Evolutionary conservation across 1,139 yeast species (phyloP).

Genomic region (Taphrina wiesneri): DNA sequence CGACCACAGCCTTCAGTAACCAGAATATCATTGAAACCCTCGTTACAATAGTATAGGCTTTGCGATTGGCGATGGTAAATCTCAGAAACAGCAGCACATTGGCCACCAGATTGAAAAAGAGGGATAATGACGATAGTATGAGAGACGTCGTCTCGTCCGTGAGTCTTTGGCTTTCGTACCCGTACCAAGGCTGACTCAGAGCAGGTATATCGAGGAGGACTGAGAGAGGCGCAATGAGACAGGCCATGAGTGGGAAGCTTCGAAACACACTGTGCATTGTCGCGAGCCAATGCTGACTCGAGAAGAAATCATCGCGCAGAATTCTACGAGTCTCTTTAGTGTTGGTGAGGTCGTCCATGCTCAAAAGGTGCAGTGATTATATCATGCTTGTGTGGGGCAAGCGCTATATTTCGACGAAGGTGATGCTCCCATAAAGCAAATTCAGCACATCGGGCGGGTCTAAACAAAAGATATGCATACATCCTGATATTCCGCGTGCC

Average conservation of each 20-base stretch:
- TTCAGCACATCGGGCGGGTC: no score
- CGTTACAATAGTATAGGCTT: slow-evolving; percentile 2
- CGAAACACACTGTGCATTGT: not conserved
- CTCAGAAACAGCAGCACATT: slow-evolving; percentile 19
- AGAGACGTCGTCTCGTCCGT: slow-evolving; percentile 21
- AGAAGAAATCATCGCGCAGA: slow-evolving; percentile 2
- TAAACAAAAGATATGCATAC: no score
- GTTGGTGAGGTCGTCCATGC: not conserved
- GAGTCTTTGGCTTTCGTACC: slow-evolving; percentile 9
- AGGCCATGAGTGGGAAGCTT: slow-evolving; percentile 18
- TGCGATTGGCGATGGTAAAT: slow-evolving; percentile 13
- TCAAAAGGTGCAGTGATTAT: not conserved
- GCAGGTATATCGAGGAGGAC: slow-evolving; percentile 28
- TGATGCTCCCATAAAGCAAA: no score
- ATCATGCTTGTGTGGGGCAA: not conserved
- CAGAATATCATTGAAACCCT: slow-evolving; percentile 15
- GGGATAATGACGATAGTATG: slow-evolving; percentile 16
- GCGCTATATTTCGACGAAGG: not conserved
- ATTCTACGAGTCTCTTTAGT: not conserved
- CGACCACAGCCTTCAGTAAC: slow-evolving; percentile 21
- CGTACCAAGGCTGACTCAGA: slow-evolving; percentile 32
- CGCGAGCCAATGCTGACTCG: not conserved
- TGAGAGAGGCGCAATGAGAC: slow-evolving; percentile 24
- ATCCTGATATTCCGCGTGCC: no score
- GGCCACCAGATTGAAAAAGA: slow-evolving; percentile 18